These are phyloP conservation scores for Erysimum cheiri DNA, from an alignment of 441 rosid species.

Conservation along the genomic window DNA sequence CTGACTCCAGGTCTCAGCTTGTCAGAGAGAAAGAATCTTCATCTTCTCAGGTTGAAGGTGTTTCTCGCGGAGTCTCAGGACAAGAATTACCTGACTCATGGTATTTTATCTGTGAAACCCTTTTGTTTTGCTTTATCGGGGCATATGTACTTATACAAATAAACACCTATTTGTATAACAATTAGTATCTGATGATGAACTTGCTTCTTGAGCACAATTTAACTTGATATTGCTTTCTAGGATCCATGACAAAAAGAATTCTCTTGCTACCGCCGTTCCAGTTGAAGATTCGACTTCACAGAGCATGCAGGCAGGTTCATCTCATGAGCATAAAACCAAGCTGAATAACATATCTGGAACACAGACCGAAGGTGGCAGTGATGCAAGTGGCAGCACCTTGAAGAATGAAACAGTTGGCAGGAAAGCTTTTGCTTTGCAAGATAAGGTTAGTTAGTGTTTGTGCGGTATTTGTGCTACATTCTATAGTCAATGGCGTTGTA, in stretches of 20 bases:
- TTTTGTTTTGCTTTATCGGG: constrained; percentile 12
- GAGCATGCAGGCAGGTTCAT: constrained; percentile 45
- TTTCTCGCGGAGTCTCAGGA: constrained; percentile 49
- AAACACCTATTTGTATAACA: not conserved
- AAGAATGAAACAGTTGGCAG: constrained; percentile 80
- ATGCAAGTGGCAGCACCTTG: constrained; percentile 48
- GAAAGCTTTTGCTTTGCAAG: constrained; percentile 92
- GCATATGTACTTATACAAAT: not conserved
- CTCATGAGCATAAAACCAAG: constrained; percentile 56
- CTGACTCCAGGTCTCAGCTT: constrained; percentile 41
- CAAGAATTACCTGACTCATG: constrained; percentile 49
- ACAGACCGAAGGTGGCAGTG: constrained; percentile 54
- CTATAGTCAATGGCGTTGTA: constrained; percentile 5
- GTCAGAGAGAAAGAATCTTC: constrained; percentile 48
- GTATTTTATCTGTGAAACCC: constrained; percentile 45
- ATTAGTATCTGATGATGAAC: constrained; percentile 18
- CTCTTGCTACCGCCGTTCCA: constrained; percentile 45
- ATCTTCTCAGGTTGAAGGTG: constrained; percentile 46
- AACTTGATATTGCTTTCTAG: constrained; percentile 45
- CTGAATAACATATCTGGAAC: constrained; percentile 49
- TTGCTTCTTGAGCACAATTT: constrained; percentile 24
- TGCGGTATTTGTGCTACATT: not conserved
- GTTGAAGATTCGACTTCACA: constrained; percentile 51
- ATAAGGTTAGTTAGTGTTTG: constrained; percentile 65
- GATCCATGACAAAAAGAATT: constrained; percentile 51